A percentile compares a stretch with the other conserved stretches of the same genome.
phyloP scores from a whole-genome alignment of 441 rosid species.

The Populus tomentosa region DNA sequence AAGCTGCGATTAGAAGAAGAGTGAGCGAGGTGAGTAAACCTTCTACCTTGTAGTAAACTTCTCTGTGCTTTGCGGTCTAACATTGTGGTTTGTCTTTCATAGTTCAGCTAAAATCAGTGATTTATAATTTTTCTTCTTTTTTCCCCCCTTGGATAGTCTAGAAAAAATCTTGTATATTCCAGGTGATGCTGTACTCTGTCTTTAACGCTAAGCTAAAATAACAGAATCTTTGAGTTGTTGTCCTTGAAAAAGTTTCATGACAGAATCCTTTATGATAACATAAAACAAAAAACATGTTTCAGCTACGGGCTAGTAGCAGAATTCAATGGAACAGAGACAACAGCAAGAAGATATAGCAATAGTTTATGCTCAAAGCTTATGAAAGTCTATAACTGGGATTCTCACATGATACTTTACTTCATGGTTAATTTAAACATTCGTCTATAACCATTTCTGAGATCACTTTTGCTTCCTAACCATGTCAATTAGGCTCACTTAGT shows the following conservation, averaged over 20 bases:
- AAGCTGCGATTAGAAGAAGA: conserved; percentile 88
- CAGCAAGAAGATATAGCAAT: background rate
- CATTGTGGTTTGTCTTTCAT: background rate
- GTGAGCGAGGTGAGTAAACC: conserved; percentile 64
- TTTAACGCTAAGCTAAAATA: background rate
- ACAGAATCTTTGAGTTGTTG: background rate
- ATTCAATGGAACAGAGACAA: background rate
- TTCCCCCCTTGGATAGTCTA: too few relatives aligned
- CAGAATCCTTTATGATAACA: background rate
- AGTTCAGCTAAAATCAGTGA: too few relatives aligned
- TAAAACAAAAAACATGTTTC: background rate
- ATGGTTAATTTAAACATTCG: background rate
- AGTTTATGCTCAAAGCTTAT: background rate
- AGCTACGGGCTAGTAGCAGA: background rate
- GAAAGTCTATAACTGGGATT: background rate
- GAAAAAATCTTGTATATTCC: too few relatives aligned
- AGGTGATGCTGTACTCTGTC: too few relatives aligned
- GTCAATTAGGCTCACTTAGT: background rate
- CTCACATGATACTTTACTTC: background rate
- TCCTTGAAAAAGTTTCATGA: background rate
- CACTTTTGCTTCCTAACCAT: background rate
- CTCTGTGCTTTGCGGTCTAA: too few relatives aligned
- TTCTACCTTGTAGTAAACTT: background rate
- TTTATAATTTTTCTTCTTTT: too few relatives aligned
- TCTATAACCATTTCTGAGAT: background rate